These are phyloP conservation scores for Colletotrichum tamarilloi DNA, from an alignment of 2,329 filamentous ascomycete species.

Conservation along the genomic window DNA sequence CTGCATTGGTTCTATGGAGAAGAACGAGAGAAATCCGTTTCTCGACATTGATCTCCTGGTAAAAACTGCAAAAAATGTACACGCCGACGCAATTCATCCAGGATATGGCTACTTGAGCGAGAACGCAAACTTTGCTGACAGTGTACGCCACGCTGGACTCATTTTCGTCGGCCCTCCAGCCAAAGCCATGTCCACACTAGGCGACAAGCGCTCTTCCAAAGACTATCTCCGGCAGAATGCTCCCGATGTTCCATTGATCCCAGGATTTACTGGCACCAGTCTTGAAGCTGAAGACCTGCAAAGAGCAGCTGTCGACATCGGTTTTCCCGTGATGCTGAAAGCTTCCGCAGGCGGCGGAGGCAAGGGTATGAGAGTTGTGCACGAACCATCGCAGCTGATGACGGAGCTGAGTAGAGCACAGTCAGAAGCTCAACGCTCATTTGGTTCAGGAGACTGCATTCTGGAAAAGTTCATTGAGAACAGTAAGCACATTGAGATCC, in stretches of 20 bases:
- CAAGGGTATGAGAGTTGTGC: slow-evolving; percentile 47
- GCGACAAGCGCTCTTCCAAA: slow-evolving; percentile 38
- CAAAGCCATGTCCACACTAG: slow-evolving; percentile 32
- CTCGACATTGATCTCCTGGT: too few species aligned
- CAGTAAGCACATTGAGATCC: slow-evolving; percentile 56
- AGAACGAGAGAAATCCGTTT: too few species aligned
- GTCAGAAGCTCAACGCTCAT: too few species aligned
- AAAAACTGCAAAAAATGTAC: background rate
- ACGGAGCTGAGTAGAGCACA: slow-evolving; percentile 24
- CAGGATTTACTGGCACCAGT: slow-evolving; percentile 8
- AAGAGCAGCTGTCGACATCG: slow-evolving; percentile 6
- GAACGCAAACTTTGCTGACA: too few species aligned
- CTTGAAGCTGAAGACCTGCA: too few species aligned
- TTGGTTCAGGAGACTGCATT: slow-evolving; percentile 40
- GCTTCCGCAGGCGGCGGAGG: slow-evolving; percentile 55
- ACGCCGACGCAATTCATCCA: slow-evolving; percentile 33
- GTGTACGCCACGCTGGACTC: too few species aligned
- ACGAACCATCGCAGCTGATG: slow-evolving; percentile 37
- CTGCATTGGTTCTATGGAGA: too few species aligned
- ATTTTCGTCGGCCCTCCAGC: too few species aligned
- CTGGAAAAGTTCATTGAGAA: slow-evolving; percentile 51
- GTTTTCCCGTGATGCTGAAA: slow-evolving; percentile 55
- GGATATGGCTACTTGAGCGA: slow-evolving; percentile 39
- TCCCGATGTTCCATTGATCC: slow-evolving; percentile 36
- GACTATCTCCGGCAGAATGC: slow-evolving; percentile 35